phyloP scores from a whole-genome alignment of 2,329 filamentous ascomycete genomes.

The Fusarium sp. region DNA sequence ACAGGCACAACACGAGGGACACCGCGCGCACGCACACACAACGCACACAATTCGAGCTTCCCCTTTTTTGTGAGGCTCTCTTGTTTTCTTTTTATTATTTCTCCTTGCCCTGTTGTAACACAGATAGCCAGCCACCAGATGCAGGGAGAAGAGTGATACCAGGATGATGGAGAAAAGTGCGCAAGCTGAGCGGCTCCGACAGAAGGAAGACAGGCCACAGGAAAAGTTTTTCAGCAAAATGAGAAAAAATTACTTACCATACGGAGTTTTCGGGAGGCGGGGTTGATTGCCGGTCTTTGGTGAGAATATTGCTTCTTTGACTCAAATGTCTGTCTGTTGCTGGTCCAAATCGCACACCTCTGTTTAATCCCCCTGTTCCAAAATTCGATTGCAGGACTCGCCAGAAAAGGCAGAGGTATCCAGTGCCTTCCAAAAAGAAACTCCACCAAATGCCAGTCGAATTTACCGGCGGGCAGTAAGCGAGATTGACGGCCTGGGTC shows the following conservation, averaged over 20 bases:
- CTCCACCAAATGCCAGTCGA: slow-evolving; percentile 46
- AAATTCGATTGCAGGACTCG: slow-evolving; percentile 32
- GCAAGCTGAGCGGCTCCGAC: slow-evolving; percentile 22
- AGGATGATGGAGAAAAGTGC: slow-evolving; percentile 14
- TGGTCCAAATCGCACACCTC: slow-evolving; percentile 10
- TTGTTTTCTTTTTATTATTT: slow-evolving; percentile 31
- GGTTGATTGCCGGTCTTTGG: slow-evolving; percentile 11
- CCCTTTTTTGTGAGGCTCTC: slow-evolving; percentile 30
- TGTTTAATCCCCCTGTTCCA: slow-evolving; percentile 26
- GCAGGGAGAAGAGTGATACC: slow-evolving; percentile 30
- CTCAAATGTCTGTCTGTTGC: background rate
- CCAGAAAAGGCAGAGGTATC: slow-evolving; percentile 29
- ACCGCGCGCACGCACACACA: slow-evolving; percentile 30
- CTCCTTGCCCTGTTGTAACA: slow-evolving; percentile 26
- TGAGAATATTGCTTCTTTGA: slow-evolving; percentile 12
- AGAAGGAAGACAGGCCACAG: slow-evolving; percentile 26
- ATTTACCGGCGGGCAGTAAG: slow-evolving; percentile 51
- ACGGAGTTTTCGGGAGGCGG: slow-evolving; percentile 22
- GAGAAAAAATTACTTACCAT: slow-evolving; percentile 22
- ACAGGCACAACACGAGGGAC: slow-evolving; percentile 33
- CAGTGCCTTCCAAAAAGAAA: slow-evolving; percentile 5
- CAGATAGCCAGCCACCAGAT: slow-evolving; percentile 27
- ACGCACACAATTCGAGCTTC: slow-evolving; percentile 36
- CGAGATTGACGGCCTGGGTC: slow-evolving; percentile 50
- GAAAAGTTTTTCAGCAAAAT: slow-evolving; percentile 20